Conservation (phyloP, 2,329 filamentous ascomycete species). For the Neonectria ditissima region DNA sequence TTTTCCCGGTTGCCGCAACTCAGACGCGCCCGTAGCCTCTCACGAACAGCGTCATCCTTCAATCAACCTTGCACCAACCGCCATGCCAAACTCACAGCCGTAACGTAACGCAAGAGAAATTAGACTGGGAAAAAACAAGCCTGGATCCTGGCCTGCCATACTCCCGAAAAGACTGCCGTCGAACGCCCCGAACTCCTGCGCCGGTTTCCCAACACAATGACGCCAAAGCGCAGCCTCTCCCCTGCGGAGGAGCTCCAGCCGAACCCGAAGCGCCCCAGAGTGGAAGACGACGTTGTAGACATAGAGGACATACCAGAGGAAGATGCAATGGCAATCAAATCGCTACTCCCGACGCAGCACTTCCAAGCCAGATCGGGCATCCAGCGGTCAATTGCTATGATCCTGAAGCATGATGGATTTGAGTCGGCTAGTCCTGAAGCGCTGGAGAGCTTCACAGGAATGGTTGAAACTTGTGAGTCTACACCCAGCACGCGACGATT, state of each 20-base stretch:
- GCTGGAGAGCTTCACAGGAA: conserved; percentile 67
- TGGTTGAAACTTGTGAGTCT: conserved; percentile 68
- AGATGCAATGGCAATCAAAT: conserved; percentile 34
- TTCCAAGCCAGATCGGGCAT: conserved; percentile 55
- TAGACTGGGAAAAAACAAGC: not conserved
- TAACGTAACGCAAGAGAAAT: conserved; percentile 1
- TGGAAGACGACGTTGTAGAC: conserved; percentile 20
- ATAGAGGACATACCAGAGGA: conserved; percentile 28
- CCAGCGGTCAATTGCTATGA: conserved; percentile 66
- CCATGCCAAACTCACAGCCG: not conserved
- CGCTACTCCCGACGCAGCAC: conserved; percentile 46
- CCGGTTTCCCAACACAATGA: conserved; percentile 37
- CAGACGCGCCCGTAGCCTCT: conserved; percentile 15
- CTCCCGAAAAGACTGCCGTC: not conserved
- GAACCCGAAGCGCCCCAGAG: conserved; percentile 48
- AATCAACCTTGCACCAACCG: not conserved
- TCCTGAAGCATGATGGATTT: conserved; percentile 70
- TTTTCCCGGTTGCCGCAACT: conserved; percentile 29
- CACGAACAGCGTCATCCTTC: conserved; percentile 1
- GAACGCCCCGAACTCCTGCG: conserved; percentile 7
- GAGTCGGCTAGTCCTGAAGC: conserved; percentile 65
- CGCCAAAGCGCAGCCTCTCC: conserved; percentile 54
- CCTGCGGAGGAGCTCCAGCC: conserved; percentile 44
- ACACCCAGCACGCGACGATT: not conserved
- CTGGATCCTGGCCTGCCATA: no score